Evolutionary conservation across 192 early-diverging fungal genomes (phyloP).

Genomic region (Coemansia biformis): DNA sequence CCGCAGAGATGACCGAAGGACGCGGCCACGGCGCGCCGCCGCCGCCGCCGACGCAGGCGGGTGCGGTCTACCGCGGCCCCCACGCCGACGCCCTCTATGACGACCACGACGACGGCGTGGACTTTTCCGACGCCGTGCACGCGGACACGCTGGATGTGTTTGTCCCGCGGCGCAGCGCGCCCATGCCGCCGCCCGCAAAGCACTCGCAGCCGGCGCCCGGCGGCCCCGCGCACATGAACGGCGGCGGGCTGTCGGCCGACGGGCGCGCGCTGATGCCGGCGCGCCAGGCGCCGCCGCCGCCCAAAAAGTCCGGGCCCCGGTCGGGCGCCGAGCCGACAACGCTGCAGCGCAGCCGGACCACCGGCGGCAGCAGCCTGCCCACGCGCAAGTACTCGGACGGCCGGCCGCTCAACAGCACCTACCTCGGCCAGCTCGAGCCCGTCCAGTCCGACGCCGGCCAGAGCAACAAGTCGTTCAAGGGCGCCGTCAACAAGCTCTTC

Average conservation of each 20-base stretch:
- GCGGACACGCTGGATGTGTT: conserved; percentile 35
- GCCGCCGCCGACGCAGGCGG: conserved; percentile 9
- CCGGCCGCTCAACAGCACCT: conserved; percentile 48
- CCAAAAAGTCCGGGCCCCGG: conserved; percentile 43
- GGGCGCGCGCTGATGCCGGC: conserved; percentile 21
- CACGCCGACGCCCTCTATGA: conserved; percentile 28
- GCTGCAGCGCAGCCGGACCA: conserved; percentile 51
- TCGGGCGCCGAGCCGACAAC: conserved; percentile 15
- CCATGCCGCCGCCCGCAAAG: conserved; percentile 37
- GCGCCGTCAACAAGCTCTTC: conserved; percentile 50
- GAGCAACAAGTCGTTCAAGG: conserved; percentile 51
- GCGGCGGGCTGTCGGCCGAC: not conserved
- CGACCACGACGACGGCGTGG: conserved; percentile 32
- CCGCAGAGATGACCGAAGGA: conserved; percentile 41
- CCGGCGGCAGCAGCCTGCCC: conserved; percentile 26
- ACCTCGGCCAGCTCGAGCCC: conserved; percentile 50
- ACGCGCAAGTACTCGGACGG: conserved; percentile 49
- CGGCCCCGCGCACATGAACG: not conserved
- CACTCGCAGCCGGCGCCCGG: conserved; percentile 8
- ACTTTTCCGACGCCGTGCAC: conserved; percentile 17
- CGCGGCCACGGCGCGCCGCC: conserved; percentile 25
- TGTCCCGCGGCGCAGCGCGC: conserved; percentile 50
- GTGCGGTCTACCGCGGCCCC: conserved; percentile 14
- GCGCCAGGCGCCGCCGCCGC: conserved; percentile 44
- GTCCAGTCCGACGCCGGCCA: conserved; percentile 33